Evolutionary conservation across 345 rosid genomes (phyloP), one percentile per base, ranked within the genome.

Genomic region (Stellera chamaejasme): DNA sequence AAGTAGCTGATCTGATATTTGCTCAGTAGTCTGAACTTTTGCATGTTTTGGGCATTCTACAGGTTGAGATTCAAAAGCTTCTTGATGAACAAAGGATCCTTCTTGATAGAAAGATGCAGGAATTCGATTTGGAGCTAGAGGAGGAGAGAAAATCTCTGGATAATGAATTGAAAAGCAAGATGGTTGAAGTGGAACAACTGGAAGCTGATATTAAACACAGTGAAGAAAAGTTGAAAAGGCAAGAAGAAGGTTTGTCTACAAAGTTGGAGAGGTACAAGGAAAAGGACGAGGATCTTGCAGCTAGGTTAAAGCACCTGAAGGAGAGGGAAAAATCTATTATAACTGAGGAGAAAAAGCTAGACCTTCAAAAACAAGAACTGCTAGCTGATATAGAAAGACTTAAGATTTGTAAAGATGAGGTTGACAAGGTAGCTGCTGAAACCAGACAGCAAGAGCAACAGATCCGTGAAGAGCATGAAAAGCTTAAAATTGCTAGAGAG

Each of bases 271-370:
- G 75, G 60, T 58, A 75, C 67, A 79, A 81, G 71, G 96, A 83
- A 75, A 85, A 80, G 77, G 92, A 82, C 54, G 80, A 79, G 68
- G 90, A 83, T 49, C 72, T 82, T 56, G 88, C 83, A 63, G 74
- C 71, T 46, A 85, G 69, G 65, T 59, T 67, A 59, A 75, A 83
- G 79, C 63, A 61, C 39, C 48, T 77, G 59, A 80, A 80, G 69
- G 88, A 79, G 62, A 75, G 49, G 44, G 96, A 88, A 51, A 80
- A 84, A 57, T 50, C 54, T 46, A 8, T 81, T 62, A 82, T 79
- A 70, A 72, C 70, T 0, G 87, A 77, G 77, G 85, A 82, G 79
- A 84, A 75, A 62, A 82, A 52, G 55, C 56, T 79, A 66, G 84
- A 84, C 47, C 52, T 73, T 43, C 88, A 82, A 62, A 84, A 74